These are phyloP conservation scores for Tulasnella sp. DNA, from an alignment of 768 basidiomycete genomes.

Conservation along the genomic window DNA sequence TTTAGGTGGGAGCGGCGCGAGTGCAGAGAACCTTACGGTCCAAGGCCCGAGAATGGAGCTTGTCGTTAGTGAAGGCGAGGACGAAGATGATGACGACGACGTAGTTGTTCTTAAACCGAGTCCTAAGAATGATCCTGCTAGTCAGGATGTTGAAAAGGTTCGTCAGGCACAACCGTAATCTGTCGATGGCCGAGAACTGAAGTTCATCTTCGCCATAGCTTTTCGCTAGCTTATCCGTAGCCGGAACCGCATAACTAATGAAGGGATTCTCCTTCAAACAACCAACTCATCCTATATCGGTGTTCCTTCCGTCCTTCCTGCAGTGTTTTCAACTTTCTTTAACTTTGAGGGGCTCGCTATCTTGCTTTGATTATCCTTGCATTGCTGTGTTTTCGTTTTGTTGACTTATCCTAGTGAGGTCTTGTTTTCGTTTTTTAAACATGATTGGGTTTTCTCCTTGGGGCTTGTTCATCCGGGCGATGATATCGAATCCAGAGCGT, in stretches of 20 bases:
- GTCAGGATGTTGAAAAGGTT: slow-evolving; percentile 21
- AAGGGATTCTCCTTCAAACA: background rate
- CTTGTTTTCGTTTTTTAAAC: background rate
- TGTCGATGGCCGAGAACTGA: background rate
- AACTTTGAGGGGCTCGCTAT: background rate
- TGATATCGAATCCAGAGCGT: background rate
- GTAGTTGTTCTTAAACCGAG: slow-evolving; percentile 16
- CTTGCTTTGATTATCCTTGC: background rate
- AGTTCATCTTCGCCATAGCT: background rate
- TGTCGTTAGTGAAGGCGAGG: slow-evolving; percentile 23
- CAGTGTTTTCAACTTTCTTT: background rate
- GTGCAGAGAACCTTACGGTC: slow-evolving; percentile 5
- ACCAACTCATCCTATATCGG: background rate
- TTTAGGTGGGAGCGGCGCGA: background rate
- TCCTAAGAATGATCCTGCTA: background rate
- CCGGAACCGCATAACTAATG: background rate
- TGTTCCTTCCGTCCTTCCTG: background rate
- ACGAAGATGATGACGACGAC: slow-evolving; percentile 24
- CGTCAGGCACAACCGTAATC: background rate
- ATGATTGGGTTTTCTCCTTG: background rate
- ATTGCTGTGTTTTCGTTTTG: background rate
- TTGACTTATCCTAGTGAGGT: background rate
- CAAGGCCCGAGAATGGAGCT: slow-evolving; percentile 20
- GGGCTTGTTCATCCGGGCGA: too few relatives aligned
- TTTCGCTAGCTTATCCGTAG: slow-evolving; percentile 12